A percentile compares a stretch with the other conserved stretches of the same genome.
Evolutionary conservation across 2,329 filamentous ascomycete genomes (phyloP).

Genomic region (Cryphonectria carpinicola): DNA sequence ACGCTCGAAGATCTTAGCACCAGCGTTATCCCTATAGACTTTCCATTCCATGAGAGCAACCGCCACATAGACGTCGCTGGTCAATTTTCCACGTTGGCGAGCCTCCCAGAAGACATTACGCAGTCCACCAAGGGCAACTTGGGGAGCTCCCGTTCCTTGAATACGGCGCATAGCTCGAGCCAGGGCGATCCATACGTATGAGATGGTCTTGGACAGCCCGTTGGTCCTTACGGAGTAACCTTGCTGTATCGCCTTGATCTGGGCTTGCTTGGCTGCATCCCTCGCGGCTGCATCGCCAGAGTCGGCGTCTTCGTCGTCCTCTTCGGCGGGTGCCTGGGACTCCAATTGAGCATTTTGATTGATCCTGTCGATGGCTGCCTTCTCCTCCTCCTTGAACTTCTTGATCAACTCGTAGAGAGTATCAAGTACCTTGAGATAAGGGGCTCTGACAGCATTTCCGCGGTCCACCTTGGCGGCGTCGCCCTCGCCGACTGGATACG

Average conservation of each 20-base stretch:
- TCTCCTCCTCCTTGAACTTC: conserved; percentile 68
- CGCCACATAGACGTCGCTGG: conserved; percentile 93
- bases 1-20: conserved; percentile 93
- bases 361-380: conserved; percentile 59
- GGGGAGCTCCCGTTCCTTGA: conserved; percentile 77
- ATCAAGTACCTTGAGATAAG: conserved; percentile 81
- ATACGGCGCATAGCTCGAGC: conserved; percentile 93
- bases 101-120: conserved; percentile 90
- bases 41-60: conserved; percentile 92
- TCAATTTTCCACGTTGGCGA: conserved; percentile 82
- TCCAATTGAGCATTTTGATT: conserved; percentile 49
- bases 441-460: conserved; percentile 76
- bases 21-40: conserved; percentile 92
- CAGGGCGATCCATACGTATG: conserved; percentile 91
- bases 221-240: conserved; percentile 74
- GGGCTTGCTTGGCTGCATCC: conserved; percentile 66
- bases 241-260: conserved; percentile 64
- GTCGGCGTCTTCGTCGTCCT: conserved; percentile 57
- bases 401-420: conserved; percentile 86
- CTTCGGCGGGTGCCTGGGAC: conserved; percentile 37
- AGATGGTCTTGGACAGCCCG: conserved; percentile 81
- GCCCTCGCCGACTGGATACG: conserved; percentile 75
- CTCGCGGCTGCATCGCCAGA: conserved; percentile 45
- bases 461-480: conserved; percentile 76
- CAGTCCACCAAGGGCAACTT: conserved; percentile 66